A percentile compares a stretch with the other conserved stretches of the same genome.
These are phyloP conservation scores for Geranium brycei DNA, from an alignment of 345 rosid genomes.

Conservation along the genomic window DNA sequence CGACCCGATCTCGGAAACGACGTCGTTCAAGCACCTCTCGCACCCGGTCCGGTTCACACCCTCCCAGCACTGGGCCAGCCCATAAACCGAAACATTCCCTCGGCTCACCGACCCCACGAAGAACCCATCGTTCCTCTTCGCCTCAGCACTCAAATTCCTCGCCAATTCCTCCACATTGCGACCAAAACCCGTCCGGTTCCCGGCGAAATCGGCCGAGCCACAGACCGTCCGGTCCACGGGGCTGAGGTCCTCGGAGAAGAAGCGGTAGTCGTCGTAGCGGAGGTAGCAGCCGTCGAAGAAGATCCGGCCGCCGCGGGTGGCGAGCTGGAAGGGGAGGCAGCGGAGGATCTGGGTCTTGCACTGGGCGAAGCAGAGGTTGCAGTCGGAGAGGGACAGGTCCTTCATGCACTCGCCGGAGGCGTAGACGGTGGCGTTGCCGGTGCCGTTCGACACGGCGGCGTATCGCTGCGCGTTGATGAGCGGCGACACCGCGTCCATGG, in stretches of 20 bases:
- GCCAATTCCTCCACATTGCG: slow-evolving; percentile 35
- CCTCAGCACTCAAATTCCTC: slow-evolving; percentile 42
- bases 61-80: slow-evolving; percentile 88
- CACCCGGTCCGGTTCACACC: slow-evolving; percentile 35
- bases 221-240: slow-evolving; percentile 31
- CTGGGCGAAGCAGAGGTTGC: slow-evolving; percentile 70
- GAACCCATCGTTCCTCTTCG: slow-evolving; percentile 43
- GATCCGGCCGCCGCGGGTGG: slow-evolving; percentile 58
- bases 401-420: slow-evolving; percentile 71
- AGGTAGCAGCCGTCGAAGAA: slow-evolving; percentile 65
- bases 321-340: slow-evolving; percentile 60
- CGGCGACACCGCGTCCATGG: slow-evolving; percentile 35
- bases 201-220: slow-evolving; percentile 26
- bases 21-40: slow-evolving; percentile 38
- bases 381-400: slow-evolving; percentile 55
- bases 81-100: slow-evolving; percentile 55
- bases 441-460: slow-evolving; percentile 32
- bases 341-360: slow-evolving; percentile 54
- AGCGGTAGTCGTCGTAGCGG: slow-evolving; percentile 64
- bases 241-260: slow-evolving; percentile 46
- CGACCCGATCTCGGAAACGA: slow-evolving; percentile 24
- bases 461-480: slow-evolving; percentile 23
- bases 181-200: slow-evolving; percentile 37
- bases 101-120: slow-evolving; percentile 40
- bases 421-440: slow-evolving; percentile 42